phyloP scores from a whole-genome alignment of 1,284 basidiomycete species.

The Microbotryum violaceum region DNA sequence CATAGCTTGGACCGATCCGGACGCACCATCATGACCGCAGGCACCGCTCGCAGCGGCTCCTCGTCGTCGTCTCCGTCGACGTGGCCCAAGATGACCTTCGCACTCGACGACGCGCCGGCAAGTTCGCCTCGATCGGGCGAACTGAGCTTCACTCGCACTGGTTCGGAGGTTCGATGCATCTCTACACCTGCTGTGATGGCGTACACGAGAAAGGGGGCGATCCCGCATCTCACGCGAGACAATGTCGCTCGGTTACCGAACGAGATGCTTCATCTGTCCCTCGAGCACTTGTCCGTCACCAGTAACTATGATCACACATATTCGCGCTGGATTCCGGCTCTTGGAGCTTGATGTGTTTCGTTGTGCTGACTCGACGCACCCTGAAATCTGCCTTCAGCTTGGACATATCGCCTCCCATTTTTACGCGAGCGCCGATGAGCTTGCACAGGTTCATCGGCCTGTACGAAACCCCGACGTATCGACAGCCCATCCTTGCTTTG shows the following conservation, averaged over 20 bases:
- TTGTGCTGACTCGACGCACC: constrained; percentile 47
- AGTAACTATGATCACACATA: not conserved
- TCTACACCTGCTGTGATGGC: constrained; percentile 56
- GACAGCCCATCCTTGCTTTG: constrained; percentile 48
- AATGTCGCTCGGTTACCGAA: constrained; percentile 50
- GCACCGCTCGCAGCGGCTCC: no score
- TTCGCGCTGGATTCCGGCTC: no score
- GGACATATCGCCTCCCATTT: constrained; percentile 51
- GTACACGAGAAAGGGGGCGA: constrained; percentile 59
- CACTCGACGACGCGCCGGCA: no score
- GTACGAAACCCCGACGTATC: not conserved
- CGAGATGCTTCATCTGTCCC: constrained; percentile 59
- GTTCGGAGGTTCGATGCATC: no score
- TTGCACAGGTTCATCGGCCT: constrained; percentile 42
- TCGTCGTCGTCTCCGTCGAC: no score
- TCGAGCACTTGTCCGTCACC: constrained; percentile 65
- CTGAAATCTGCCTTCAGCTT: constrained; percentile 54
- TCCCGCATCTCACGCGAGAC: constrained; percentile 65
- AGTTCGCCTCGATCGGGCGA: no score
- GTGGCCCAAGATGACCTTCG: no score
- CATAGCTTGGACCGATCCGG: no score
- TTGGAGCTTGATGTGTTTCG: not conserved
- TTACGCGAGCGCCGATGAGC: constrained; percentile 52
- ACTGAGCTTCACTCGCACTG: no score
- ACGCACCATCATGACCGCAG: no score